Evolutionary conservation across 306 rosid genomes (phyloP), one percentile per base, ranked within the genome.

Genomic region (Vigna angularis): DNA sequence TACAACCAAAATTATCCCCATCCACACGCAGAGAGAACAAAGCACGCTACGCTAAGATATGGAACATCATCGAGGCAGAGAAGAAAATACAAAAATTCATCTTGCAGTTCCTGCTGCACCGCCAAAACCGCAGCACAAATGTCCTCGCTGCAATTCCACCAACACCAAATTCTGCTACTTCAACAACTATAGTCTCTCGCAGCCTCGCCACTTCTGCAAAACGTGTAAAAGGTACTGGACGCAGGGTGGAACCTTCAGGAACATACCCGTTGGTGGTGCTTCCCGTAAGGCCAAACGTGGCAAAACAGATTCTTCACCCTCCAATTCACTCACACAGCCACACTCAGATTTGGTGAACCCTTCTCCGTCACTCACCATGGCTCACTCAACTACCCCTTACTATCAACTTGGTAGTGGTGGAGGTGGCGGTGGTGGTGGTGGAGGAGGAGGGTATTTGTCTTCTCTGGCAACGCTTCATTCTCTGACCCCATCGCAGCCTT

Each of bases 151-250:
- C 26, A 83, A 82, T 50, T 88, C 92, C 3, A 22, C 44, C 24
- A 86, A 86, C 81, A 88, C 92, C 42, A 88, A 88, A 84, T 88
- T 88, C 47, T 88, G 92, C 71, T 88, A 88, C 45, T 88, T 81
- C 86, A 88, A 88, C 87, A 88, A 88, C 45, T 88, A 88, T 8
- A 88, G 90, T 67, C 79, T 86, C 2, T 73, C 88, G 9, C 92
- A 88, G 86, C 92, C 92, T 5, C 88, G 92, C 4, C 83, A 76
- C 85, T 88, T 56, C 63, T 88, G 92, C 87, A 88, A 86, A 73
- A 9, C 86, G 1, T 89, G 90, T n/a, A 85, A 83, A 26, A 81
- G 92, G 79, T 89, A 86, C 59, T 89, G 92, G 92, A 89, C 92
- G 2, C 88, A 89, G 2, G 92, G 92, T 14, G 92, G 90, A 44